Evolutionary conservation across 83 land plant species (phyloP).

Genomic region (Picea abies): DNA sequence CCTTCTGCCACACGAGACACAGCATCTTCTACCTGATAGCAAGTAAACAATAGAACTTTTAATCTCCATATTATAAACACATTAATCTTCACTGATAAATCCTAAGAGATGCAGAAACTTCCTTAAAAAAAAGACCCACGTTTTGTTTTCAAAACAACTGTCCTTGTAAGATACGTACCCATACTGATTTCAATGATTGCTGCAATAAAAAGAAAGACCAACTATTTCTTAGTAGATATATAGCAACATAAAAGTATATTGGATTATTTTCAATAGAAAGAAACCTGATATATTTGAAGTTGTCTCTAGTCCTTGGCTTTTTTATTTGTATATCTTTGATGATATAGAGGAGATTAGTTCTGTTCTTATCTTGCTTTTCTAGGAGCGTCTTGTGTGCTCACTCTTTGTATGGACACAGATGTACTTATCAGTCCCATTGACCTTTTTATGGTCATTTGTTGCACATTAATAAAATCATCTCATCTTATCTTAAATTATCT

Average conservation of each 20-base stretch:
- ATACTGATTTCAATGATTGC: neutral
- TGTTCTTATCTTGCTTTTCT: no score
- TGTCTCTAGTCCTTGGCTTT: neutral
- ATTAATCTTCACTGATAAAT: neutral
- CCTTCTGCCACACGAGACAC: constrained; percentile 80
- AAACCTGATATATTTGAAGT: neutral
- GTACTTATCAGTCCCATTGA: no score
- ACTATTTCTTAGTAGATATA: neutral
- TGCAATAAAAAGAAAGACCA: neutral
- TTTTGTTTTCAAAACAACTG: neutral
- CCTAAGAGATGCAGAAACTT: neutral
- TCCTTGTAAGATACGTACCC: neutral
- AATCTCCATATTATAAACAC: neutral
- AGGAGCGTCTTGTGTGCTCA: no score
- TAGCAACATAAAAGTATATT: neutral
- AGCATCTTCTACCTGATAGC: constrained; percentile 77
- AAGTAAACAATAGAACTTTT: neutral
- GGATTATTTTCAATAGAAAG: neutral
- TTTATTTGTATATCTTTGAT: neutral
- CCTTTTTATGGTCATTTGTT: no score
- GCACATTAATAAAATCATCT: no score
- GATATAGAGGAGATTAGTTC: no score
- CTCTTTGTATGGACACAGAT: no score
- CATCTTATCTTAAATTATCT: no score
- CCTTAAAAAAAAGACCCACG: neutral